Conservation (phyloP, 2,329 filamentous ascomycete genomes). For the Pseudogymnoascus sp. region DNA sequence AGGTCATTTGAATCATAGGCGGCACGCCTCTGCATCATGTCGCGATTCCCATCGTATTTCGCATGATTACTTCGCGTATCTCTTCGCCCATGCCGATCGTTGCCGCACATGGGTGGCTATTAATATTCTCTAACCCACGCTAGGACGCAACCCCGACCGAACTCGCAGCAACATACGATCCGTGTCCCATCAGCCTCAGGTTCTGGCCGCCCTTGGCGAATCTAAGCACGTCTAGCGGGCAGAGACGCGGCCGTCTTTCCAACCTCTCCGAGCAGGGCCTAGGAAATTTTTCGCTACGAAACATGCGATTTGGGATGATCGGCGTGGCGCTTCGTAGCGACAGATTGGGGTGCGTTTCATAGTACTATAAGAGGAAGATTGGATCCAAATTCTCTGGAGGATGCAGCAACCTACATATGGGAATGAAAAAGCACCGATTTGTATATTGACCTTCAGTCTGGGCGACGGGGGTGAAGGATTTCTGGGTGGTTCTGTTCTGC, state of each 20-base stretch:
- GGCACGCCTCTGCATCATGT: not conserved
- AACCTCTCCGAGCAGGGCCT: not conserved
- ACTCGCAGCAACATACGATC: not conserved
- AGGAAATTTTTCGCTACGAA: not conserved
- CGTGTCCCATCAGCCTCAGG: slow-evolving; percentile 1
- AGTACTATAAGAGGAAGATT: not conserved
- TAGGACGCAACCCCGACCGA: not conserved
- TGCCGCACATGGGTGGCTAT: not conserved
- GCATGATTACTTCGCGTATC: not conserved
- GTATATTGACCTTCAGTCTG: not conserved
- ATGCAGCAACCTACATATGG: not conserved
- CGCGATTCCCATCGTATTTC: not conserved
- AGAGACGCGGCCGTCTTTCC: not conserved
- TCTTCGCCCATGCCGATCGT: not conserved
- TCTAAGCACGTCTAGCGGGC: not conserved
- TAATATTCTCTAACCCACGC: not conserved
- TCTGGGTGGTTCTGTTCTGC: not conserved
- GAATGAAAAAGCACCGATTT: not conserved
- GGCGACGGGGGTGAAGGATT: not conserved
- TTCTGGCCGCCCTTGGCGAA: not conserved
- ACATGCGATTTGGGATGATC: not conserved
- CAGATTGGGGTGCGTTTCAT: not conserved
- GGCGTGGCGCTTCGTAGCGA: not conserved
- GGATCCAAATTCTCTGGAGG: not conserved
- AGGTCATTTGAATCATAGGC: slow-evolving; percentile 3